phyloP scores from a whole-genome alignment of 176 grass and related monocot species.

The Tuctoria greenei region DNA sequence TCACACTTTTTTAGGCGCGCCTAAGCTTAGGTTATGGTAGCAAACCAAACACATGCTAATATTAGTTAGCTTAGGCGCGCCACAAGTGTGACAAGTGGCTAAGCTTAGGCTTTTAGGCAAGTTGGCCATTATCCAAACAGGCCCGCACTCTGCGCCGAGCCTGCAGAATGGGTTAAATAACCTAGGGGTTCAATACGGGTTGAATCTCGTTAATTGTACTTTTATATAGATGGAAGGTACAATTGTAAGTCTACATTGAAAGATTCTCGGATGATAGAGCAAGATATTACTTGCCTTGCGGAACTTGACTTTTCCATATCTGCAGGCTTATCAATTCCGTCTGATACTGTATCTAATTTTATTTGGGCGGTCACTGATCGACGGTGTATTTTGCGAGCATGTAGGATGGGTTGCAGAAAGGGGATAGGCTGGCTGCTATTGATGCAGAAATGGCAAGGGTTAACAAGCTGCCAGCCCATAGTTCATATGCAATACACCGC shows the following conservation, averaged over 20 bases:
- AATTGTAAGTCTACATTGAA: neutral
- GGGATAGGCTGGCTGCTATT: constrained; percentile 52
- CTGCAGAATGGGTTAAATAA: no score
- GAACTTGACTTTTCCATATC: neutral
- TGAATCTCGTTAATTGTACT: neutral
- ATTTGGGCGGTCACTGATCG: neutral
- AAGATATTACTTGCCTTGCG: neutral
- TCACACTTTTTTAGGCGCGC: no score
- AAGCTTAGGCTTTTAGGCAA: no score
- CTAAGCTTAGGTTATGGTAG: no score
- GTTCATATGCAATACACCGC: constrained; percentile 75
- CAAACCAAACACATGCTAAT: no score
- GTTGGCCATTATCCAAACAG: no score
- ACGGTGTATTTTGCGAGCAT: constrained; percentile 29
- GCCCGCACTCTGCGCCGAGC: no score
- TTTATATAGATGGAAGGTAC: neutral
- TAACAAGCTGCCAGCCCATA: constrained; percentile 69
- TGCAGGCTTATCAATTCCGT: neutral
- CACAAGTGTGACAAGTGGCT: no score
- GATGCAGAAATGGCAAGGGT: constrained; percentile 55
- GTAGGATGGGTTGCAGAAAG: constrained; percentile 24
- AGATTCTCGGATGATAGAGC: neutral
- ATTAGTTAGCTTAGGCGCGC: no score
- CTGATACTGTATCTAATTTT: constrained; percentile 10
- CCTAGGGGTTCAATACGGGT: neutral